Conservation (phyloP, 106 monocot species). For the Platanthera zijinensis region DNA sequence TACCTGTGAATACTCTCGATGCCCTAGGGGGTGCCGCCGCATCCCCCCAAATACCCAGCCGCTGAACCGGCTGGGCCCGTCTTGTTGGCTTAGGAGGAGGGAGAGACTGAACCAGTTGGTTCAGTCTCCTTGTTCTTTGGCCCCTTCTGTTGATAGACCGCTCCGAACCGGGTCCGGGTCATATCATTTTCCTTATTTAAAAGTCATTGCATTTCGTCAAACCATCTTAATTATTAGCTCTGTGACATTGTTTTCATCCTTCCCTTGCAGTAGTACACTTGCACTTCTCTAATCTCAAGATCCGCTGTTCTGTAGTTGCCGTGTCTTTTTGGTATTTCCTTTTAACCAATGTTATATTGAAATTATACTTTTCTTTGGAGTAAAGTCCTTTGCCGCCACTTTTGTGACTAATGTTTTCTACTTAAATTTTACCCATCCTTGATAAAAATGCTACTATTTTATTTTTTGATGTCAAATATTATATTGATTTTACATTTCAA, state of each 20-base stretch:
- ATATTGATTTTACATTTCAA: background rate
- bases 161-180: too few species aligned
- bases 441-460: background rate
- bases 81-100: too few species aligned
- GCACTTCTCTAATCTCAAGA: background rate
- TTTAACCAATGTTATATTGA: background rate
- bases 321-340: background rate
- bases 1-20: too few species aligned
- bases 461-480: background rate
- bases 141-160: too few species aligned
- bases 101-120: too few species aligned
- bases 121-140: too few species aligned
- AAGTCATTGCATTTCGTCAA: too few species aligned
- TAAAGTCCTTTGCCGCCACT: background rate
- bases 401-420: background rate
- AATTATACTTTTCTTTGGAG: background rate
- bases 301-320: too few species aligned
- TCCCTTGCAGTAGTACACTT: background rate
- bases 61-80: too few species aligned
- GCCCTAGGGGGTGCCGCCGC: too few species aligned
- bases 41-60: too few species aligned
- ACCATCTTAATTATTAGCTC: background rate
- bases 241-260: background rate
- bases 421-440: background rate
- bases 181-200: too few species aligned